These are phyloP conservation scores for Calonectria henricotiae DNA, from an alignment of 2,329 filamentous ascomycete species.

Conservation along the genomic window DNA sequence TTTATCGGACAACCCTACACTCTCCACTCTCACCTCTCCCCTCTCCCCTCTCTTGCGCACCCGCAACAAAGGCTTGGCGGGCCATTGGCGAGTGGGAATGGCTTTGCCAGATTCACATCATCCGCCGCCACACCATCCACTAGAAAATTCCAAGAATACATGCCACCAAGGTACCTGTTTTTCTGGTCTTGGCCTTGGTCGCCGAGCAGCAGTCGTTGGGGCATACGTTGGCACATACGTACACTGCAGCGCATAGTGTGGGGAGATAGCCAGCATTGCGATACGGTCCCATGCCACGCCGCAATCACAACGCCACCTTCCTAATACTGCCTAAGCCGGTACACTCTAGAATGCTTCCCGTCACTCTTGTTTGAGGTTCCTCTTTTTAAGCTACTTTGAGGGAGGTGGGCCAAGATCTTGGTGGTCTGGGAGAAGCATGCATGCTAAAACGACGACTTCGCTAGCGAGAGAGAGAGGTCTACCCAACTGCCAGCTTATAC, in stretches of 20 bases:
- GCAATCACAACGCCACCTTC: constrained; percentile 45
- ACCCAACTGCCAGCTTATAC: not conserved
- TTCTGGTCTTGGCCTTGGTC: not conserved
- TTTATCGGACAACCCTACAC: constrained; percentile 23
- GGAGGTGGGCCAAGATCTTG: constrained; percentile 1
- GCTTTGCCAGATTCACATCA: not conserved
- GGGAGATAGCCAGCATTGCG: constrained; percentile 26
- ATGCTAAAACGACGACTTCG: not conserved
- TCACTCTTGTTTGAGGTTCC: constrained; percentile 13
- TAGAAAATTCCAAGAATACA: not conserved
- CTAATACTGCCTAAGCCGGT: constrained; percentile 41
- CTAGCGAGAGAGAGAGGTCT: not conserved
- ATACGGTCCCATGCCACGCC: constrained; percentile 21
- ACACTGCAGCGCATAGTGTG: constrained; percentile 20
- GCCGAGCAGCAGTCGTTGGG: not conserved
- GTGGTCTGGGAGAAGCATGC: not conserved
- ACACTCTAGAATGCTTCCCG: constrained; percentile 35
- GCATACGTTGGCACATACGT: not conserved
- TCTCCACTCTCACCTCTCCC: not conserved
- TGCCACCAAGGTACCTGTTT: not conserved
- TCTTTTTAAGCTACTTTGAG: constrained; percentile 30
- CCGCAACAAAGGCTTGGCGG: not conserved
- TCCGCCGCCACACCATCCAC: not conserved
- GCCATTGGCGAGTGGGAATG: not conserved
- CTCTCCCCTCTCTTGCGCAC: not conserved